Conservation (phyloP, 345 rosid species). For the Bruguiera sexangula region DNA sequence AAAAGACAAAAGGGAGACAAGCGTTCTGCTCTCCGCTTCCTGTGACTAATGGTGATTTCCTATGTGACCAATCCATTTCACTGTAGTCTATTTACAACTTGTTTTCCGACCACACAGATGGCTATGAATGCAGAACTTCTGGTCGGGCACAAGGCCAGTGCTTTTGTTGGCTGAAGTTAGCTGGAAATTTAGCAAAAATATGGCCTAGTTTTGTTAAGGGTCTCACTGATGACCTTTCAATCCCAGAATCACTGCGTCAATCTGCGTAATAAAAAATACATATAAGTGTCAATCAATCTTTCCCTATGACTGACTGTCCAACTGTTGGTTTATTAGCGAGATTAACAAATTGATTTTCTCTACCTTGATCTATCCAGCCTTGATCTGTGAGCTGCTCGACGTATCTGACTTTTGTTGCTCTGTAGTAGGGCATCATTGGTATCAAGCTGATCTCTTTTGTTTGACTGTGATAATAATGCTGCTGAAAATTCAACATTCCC, state of each 20-base stretch:
- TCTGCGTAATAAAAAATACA: constrained; percentile 25
- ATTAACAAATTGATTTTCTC: neutral
- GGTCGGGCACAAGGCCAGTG: too few relatives aligned
- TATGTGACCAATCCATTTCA: constrained; percentile 5
- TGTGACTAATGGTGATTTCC: neutral
- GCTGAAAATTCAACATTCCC: constrained; percentile 39
- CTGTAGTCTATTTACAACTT: neutral
- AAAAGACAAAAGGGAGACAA: too few relatives aligned
- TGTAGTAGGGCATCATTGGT: constrained; percentile 39
- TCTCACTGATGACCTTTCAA: neutral
- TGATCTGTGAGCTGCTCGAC: constrained; percentile 46
- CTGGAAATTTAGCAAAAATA: neutral
- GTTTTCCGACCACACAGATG: neutral
- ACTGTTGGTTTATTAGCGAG: too few relatives aligned
- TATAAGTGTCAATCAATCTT: too few relatives aligned
- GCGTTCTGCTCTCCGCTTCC: neutral
- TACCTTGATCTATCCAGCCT: constrained; percentile 40
- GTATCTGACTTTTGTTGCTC: constrained; percentile 53
- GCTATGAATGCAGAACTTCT: constrained; percentile 3
- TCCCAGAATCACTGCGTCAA: constrained; percentile 13
- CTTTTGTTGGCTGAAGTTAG: constrained; percentile 1
- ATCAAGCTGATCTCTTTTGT: constrained; percentile 10
- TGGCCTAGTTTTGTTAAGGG: neutral
- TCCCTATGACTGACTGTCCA: too few relatives aligned
- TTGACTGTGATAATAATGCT: constrained; percentile 42